Percentiles rank a stretch among this genome's conserved stretches.
Evolutionary conservation across 192 early-diverging fungal genomes (phyloP).

Genomic region (Coemansia sp.): DNA sequence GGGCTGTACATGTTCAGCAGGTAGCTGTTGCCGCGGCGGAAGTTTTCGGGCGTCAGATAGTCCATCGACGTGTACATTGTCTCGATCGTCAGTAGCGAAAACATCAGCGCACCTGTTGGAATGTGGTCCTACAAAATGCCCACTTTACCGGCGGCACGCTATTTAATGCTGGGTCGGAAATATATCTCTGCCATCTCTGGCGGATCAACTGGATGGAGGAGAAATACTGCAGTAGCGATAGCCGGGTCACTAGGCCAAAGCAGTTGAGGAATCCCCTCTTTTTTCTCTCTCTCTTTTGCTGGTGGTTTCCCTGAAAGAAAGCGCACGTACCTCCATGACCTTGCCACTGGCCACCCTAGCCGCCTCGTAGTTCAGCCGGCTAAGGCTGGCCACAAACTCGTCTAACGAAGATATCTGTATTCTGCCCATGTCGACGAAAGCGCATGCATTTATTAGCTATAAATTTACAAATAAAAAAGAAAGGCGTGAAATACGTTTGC

Average conservation of each 20-base stretch:
- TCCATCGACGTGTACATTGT: conserved; percentile 56
- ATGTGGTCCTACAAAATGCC: conserved; percentile 38
- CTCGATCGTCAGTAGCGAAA: conserved; percentile 51
- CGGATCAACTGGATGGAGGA: background rate
- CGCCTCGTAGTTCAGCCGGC: conserved; percentile 48
- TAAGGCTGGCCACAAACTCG: conserved; percentile 46
- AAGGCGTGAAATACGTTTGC: background rate
- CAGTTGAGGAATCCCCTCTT: background rate
- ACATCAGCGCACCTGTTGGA: conserved; percentile 48
- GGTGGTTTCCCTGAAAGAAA: background rate
- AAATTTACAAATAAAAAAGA: background rate
- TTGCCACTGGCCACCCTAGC: conserved; percentile 47
- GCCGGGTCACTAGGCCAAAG: too few species aligned
- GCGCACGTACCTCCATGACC: conserved; percentile 47
- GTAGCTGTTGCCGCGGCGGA: conserved; percentile 45
- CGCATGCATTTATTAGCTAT: background rate
- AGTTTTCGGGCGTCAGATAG: conserved; percentile 42
- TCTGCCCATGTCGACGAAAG: conserved; percentile 24
- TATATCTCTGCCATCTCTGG: too few species aligned
- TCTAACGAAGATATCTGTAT: conserved; percentile 41
- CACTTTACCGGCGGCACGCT: background rate
- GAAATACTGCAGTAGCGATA: background rate
- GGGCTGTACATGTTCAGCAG: conserved; percentile 39
- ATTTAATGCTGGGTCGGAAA: too few species aligned
- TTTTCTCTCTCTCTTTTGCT: background rate